Base-by-base conservation (phyloP, 495 filamentous ascomycete genomes). In the Hypoxylon trugodes region DNA sequence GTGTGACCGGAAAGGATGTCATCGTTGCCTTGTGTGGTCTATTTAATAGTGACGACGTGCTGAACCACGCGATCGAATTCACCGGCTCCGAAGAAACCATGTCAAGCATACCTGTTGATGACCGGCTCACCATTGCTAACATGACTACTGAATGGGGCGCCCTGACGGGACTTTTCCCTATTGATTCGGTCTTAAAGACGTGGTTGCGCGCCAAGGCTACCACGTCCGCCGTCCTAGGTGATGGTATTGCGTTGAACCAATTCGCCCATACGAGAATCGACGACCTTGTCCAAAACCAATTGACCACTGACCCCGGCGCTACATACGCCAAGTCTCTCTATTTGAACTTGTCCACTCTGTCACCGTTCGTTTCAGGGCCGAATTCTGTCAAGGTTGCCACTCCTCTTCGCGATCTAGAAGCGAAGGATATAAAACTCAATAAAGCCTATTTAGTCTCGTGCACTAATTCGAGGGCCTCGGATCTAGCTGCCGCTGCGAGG, bases 131-230 rank as follows among this genome's bases (percentile, higher is more conserved):
- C 0, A 96, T 98, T 69, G 86, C 89, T 37, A 98, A 97, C 76
- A 97, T 98, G 95, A 90, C 93, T 0, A 96, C 90, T 0, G 95
- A 98, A 73, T 98, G 93, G 94, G 92, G 91, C 35, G 94, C 92
- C 0, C 77, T 96, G 8, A 84, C 83, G 22, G 90, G 89, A 30
- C 75, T 93, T 12, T 98, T 97, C 77, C 94, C 93, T 3, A 90
- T 96, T 54, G 93, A 98, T 68, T 56, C 66, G 0, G 80, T 86
- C 0, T 80, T 98, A 19, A 77, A 87, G 64, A 73, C 75, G n/a
- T 98, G 95, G 94, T 72, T 94, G 6, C 81, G 86, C 18, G 79
- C 77, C 65, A 96, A 92, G 77, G 92, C 93, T 13, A 90, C 90
- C 0, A 81, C 80, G 2, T 78, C 87, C 0, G 87, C 87, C 10